phyloP scores from a whole-genome alignment of 495 filamentous ascomycete genomes.

The Penicillium roqueforti region DNA sequence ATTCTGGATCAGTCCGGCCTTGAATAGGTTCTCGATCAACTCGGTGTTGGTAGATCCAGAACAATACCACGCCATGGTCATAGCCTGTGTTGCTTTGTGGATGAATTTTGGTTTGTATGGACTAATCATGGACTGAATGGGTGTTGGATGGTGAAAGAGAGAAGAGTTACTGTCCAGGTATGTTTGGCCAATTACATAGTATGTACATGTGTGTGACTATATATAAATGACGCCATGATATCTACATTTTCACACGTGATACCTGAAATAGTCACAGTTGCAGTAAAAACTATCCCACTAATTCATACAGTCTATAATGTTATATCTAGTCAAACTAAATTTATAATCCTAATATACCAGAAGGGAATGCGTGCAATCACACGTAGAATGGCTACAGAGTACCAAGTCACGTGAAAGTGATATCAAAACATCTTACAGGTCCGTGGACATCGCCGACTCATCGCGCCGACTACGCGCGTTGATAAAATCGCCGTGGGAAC shows the following conservation, averaged over 20 bases:
- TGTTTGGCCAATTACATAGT: neutral
- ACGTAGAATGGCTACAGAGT: no score
- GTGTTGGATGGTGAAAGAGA: neutral
- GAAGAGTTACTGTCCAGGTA: neutral
- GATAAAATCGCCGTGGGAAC: neutral
- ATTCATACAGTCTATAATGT: no score
- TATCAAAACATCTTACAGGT: no score
- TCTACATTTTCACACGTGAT: conserved; percentile 6
- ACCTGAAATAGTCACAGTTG: neutral
- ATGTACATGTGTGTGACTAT: neutral
- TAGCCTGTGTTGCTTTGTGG: conserved; percentile 14
- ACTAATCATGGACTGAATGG: conserved; percentile 1
- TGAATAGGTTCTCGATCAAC: conserved; percentile 74
- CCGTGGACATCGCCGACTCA: neutral
- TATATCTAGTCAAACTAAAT: no score
- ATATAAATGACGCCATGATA: conserved; percentile 22
- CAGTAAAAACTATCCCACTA: no score
- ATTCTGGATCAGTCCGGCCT: conserved; percentile 65
- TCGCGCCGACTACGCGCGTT: neutral
- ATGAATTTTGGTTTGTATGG: neutral
- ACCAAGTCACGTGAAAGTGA: no score
- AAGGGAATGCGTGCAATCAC: no score
- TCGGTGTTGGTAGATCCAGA: conserved; percentile 73
- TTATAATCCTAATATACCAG: no score
- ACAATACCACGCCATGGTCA: conserved; percentile 87